Percentiles rank a stretch among this genome's conserved stretches.
These are phyloP conservation scores for Psidium friedrichsthalianum DNA, from an alignment of 345 rosid genomes.

Conservation along the genomic window DNA sequence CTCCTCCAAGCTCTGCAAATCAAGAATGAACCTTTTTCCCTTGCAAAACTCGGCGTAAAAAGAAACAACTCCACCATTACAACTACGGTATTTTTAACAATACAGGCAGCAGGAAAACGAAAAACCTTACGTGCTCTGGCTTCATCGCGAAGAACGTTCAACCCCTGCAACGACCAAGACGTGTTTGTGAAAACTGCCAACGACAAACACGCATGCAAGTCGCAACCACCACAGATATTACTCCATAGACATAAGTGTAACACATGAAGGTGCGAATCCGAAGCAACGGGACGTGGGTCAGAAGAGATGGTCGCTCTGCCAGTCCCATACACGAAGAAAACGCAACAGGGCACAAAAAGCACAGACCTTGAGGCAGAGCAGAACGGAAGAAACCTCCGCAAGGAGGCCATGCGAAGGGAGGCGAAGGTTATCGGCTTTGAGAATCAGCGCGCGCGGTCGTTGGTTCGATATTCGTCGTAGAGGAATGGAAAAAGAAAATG, in stretches of 20 bases:
- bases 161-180: not conserved
- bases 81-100: not conserved
- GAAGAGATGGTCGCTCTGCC: not conserved
- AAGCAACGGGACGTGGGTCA: not conserved
- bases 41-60: not conserved
- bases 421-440: not conserved
- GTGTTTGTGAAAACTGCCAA: not conserved
- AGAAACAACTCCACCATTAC: not conserved
- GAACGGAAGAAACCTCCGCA: constrained; percentile 19
- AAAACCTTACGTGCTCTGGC: not conserved
- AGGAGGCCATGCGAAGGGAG: constrained; percentile 15
- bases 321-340: not conserved
- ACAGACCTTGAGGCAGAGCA: constrained; percentile 7
- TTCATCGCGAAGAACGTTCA: not conserved
- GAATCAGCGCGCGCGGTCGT: not conserved
- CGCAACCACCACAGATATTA: not conserved
- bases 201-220: not conserved
- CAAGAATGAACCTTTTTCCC: not conserved
- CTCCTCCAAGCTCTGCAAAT: constrained; percentile 21
- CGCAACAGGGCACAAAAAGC: not conserved
- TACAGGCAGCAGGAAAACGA: not conserved
- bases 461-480: too few species aligned
- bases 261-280: not conserved
- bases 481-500: not conserved
- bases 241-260: not conserved